Evolutionary conservation across 1,139 yeast genomes (phyloP), one percentile per base, ranked within the genome.

Genomic region (Kodamaea derodonti): DNA sequence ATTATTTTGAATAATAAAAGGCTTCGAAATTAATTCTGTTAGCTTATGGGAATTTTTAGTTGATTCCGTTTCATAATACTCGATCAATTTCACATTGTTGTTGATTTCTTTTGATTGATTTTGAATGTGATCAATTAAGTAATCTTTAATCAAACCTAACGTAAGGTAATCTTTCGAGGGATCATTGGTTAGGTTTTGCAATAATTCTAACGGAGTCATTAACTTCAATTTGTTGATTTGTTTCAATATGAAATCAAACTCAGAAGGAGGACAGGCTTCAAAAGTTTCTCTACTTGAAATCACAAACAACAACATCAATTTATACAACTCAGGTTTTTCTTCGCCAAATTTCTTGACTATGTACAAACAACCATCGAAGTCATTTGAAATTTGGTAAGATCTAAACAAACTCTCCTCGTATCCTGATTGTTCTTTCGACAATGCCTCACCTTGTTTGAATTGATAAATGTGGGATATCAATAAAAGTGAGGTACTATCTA

Each of bases 181-280:
- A 14, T 39, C 42, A 18, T 39, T 33, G 29, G 90, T 73, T 31
- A 92, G 58, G 1, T 81, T 74, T 42, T 84, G 83, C 11, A 92
- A 65, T 1, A 92, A 66, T 46, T 90, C 96, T 23, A 87, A 56
- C 0, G 95, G 87, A 1, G 94, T 72, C 62, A 86, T 69, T 17
- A 84, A 53, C 36, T 77, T 73, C 12, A 67, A 61, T 6, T 65
- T 59, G 32, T 75, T 72, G 33, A 87, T 74, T 38, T 69, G 73
- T 28, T 70, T 60, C 27, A 90, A 57, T 2, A 88, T 62, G 16
- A 43, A 50, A 26, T 58, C 51, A 38, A 85, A 70, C 40, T 75
- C 74, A 4, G 66, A 69, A 6, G 70, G 69, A 1, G 84, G 77
- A 7, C 84, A 75, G 30, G 66, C 61, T 4, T 69, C 62, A 41